A percentile compares a stretch with the other conserved stretches of the same genome.
Conservation (phyloP, 352 stramenopile species). For the Phytophthora rubi region DNA sequence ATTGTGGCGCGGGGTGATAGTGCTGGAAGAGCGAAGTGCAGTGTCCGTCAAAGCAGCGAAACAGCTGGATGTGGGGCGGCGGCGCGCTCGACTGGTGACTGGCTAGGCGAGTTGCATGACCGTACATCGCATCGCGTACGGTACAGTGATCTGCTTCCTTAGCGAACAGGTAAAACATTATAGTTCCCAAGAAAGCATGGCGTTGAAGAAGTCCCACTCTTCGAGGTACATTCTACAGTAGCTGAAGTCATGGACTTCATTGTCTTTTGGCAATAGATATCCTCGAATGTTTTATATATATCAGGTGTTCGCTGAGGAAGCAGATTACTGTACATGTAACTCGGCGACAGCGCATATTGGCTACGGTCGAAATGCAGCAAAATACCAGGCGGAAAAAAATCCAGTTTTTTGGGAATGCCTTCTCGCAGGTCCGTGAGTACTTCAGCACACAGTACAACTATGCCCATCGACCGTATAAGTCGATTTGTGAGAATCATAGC, state of each 20-base stretch:
- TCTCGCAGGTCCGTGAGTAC: conserved; percentile 11
- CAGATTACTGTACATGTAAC: not conserved
- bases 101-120: conserved; percentile 7
- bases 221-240: too few relatives aligned
- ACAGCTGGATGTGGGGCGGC: conserved; percentile 24
- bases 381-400: conserved; percentile 26
- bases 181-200: too few relatives aligned
- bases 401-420: conserved; percentile 22
- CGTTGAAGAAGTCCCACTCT: too few relatives aligned
- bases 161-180: too few relatives aligned
- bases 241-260: too few relatives aligned
- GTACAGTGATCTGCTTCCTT: too few relatives aligned
- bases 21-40: conserved; percentile 22
- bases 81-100: conserved; percentile 12
- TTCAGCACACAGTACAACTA: not conserved
- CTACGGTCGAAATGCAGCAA: not conserved
- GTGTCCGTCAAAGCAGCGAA: conserved; percentile 19
- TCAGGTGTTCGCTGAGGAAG: too few relatives aligned
- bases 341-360: not conserved
- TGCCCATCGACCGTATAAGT: not conserved
- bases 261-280: too few relatives aligned
- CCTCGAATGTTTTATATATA: too few relatives aligned
- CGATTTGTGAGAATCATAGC: not conserved
- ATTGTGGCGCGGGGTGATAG: conserved; percentile 20
- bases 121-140: too few relatives aligned